phyloP scores from a whole-genome alignment of 805 yeast genomes.

The Barnettozyma populi region DNA sequence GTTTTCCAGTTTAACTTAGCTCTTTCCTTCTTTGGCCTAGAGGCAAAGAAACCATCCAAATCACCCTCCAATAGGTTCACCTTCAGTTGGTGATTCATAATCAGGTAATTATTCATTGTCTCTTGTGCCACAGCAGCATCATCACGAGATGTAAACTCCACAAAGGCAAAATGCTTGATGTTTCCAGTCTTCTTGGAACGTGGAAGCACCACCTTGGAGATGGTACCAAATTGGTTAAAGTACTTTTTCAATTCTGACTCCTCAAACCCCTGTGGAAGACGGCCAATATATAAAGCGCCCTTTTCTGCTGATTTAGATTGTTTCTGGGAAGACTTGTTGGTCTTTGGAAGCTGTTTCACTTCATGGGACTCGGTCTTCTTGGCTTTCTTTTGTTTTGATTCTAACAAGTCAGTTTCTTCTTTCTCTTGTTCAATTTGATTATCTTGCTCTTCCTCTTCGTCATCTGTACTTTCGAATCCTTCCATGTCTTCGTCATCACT shows the following conservation, averaged over 20 bases:
- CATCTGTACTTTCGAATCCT: conserved; percentile 17
- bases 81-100: conserved; percentile 82
- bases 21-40: conserved; percentile 27
- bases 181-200: conserved; percentile 88
- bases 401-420: conserved; percentile 14
- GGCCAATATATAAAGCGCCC: conserved; percentile 83
- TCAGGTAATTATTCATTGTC: conserved; percentile 89
- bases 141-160: conserved; percentile 69
- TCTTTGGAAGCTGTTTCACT: conserved; percentile 21
- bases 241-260: conserved; percentile 72
- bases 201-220: conserved; percentile 71
- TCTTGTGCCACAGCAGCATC: conserved; percentile 90
- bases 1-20: neutral
- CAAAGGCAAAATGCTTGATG: conserved; percentile 86
- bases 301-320: conserved; percentile 30
- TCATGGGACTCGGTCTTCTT: conserved; percentile 22
- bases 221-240: conserved; percentile 86
- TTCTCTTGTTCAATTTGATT: conserved; percentile 16
- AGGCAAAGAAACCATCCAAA: conserved; percentile 24
- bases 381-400: conserved; percentile 14
- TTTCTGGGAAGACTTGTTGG: conserved; percentile 19
- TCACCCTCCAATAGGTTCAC: conserved; percentile 53
- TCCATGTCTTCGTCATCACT: conserved; percentile 13
- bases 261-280: conserved; percentile 89
- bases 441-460: conserved; percentile 27